Base-by-base conservation (phyloP, 495 filamentous ascomycete species). In the Penicillium canariense region DNA sequence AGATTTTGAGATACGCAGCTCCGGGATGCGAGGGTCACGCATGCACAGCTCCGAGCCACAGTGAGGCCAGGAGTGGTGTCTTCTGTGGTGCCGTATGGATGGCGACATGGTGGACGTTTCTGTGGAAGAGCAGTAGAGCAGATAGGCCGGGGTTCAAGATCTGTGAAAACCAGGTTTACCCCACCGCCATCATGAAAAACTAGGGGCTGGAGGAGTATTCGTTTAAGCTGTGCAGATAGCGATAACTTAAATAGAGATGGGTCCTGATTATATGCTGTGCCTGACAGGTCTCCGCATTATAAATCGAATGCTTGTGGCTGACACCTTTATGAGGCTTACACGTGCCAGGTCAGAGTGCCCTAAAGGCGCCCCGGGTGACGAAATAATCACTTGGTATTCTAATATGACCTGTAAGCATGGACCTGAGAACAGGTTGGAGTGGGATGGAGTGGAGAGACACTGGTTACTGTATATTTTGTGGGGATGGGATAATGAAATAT, bases 51-150 rank as follows among this genome's bases (percentile, higher is more conserved):
- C 60, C 12, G 69, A 63, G 44, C 67, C 66, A 50, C 71, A 71
- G 54, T 72, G 68, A 5, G 72, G 72, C 72, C 72, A 76, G 39
- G 71, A 70, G 45, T 76, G 71, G 49, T 71, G 67, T 56, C 72
- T 55, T 61, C 60, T 54, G 55, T 75, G 72, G 52, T 73, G 60
- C 22, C 56, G 61, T 15, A 61, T 39, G 30, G n/a, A n/a, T n/a
- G 51, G 55, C 12, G 68, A 54, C 72, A 75, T 74, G 31, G 28
- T 54, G 20, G 23, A 5, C 9, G 25, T n/a, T n/a, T 18, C 5
- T 30, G n/a, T 51, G 25, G 15, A 36, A 34, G 18, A 22, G 18
- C 18, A n/a, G n/a, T 32, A 45, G 36, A 49, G 43, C 0, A 42
- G 11, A 8, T 15, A 20, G n/a, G n/a, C 2, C 3, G 20, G 23